Base-by-base conservation (phyloP, 2,329 filamentous ascomycete genomes). In the Ophiostoma populinum region DNA sequence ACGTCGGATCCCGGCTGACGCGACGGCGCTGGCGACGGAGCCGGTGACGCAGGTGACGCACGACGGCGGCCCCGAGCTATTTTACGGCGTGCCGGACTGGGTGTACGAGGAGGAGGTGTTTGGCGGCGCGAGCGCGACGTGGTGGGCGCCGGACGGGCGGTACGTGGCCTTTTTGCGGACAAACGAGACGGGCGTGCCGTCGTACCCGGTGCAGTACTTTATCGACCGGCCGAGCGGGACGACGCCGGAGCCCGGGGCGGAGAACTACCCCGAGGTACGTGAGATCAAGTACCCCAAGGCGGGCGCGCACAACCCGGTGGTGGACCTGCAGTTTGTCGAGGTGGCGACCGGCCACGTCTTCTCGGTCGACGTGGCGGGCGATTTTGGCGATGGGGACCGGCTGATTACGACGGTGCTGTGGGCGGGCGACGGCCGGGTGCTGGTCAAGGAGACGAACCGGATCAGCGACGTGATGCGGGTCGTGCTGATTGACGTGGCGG, bases 221-320 rank as follows among this genome's bases (percentile, higher is more conserved):
- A 61, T 94, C 40, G 82, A 81, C 17, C 67, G 83, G 28, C 87
- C 90, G 2, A 92, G 81, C 44, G 83, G 83, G 18, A 66, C 70
- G 32, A 44, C 64, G 32, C 75, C 83, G 4, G 54, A 61, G 7
- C 58, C 67, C 1, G 85, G 82, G 15, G 70, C 92, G 45, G 85
- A 94, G 52, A 75, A 72, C 35, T 98, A 98, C 50, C 90, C 90
- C 0, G 86, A 95, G 49, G 75, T 87, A 24, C 72, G 78, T 43
- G 62, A 85, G 46, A 92, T 98, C 68, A 98, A 98, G 55, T 98
- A 98, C 49, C 92, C 90, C 32, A 95, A 95, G 55, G 80, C 90
- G 15, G 92, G 90, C 4, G 77, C 86, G 2, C 85, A 87, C 31
- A 98, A 98, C 53, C 90, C 90, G 0, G 71, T 81, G 11, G 87